phyloP scores from a whole-genome alignment of 345 rosid genomes.

The Rhizophora mangle region DNA sequence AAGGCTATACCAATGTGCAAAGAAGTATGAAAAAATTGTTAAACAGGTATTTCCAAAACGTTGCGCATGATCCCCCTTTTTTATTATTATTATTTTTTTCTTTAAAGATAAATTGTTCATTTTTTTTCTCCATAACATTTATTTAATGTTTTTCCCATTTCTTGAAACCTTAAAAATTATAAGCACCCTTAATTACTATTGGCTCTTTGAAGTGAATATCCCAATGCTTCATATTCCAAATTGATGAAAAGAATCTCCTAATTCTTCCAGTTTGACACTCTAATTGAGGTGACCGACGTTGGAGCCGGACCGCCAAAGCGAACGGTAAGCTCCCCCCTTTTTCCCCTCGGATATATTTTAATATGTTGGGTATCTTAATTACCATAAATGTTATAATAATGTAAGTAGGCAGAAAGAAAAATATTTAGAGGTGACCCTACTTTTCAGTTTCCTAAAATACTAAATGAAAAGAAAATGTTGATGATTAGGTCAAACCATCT shows the following conservation, averaged over 20 bases:
- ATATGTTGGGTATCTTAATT: too few species aligned
- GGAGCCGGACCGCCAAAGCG: slow-evolving; percentile 24
- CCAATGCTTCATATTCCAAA: not conserved
- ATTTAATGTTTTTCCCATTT: too few species aligned
- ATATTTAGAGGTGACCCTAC: not conserved
- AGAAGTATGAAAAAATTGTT: slow-evolving; percentile 31
- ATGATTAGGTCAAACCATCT: too few species aligned
- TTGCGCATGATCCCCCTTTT: not conserved
- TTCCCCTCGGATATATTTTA: too few species aligned
- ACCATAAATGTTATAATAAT: too few species aligned
- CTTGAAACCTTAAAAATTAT: too few species aligned
- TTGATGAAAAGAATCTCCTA: not conserved
- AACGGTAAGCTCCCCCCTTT: slow-evolving; percentile 8
- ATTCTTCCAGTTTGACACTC: slow-evolving; percentile 25
- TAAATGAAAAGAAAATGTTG: too few species aligned
- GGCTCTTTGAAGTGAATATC: not conserved
- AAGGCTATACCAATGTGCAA: slow-evolving; percentile 30
- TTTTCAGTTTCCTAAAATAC: too few species aligned
- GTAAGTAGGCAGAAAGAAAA: not conserved
- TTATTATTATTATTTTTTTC: too few species aligned
- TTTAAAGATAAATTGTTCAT: too few species aligned
- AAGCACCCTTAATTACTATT: too few species aligned
- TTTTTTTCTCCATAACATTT: too few species aligned
- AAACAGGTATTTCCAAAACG: slow-evolving; percentile 30
- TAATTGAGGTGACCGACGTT: slow-evolving; percentile 25